Conservation (phyloP, 148 eudicot species). For the Dianthus caryophyllus region DNA sequence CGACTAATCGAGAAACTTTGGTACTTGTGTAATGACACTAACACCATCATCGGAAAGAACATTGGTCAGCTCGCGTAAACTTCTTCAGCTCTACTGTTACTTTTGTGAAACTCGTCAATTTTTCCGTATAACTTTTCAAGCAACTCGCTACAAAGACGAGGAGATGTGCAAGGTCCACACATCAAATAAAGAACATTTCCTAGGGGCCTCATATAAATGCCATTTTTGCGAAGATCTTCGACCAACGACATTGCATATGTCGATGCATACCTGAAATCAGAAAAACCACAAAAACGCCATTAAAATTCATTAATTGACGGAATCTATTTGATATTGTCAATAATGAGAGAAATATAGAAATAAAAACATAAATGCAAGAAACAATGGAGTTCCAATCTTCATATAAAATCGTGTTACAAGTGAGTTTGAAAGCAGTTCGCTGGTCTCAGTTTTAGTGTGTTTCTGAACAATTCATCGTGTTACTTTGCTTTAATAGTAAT, state of each 20-base stretch:
- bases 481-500: neutral
- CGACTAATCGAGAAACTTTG: neutral
- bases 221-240: conserved; percentile 66
- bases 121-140: conserved; percentile 46
- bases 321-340: neutral
- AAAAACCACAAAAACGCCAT: neutral
- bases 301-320: neutral
- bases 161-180: conserved; percentile 87
- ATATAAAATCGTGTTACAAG: too few species aligned
- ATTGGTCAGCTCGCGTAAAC: neutral
- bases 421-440: neutral
- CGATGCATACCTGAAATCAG: conserved; percentile 65
- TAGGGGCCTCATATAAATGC: conserved; percentile 74
- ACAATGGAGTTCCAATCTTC: too few species aligned
- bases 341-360: too few species aligned
- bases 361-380: too few species aligned
- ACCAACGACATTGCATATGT: conserved; percentile 55
- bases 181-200: conserved; percentile 92
- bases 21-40: neutral
- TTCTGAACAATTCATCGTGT: neutral
- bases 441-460: neutral
- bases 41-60: neutral
- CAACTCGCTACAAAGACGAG: conserved; percentile 43
- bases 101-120: conserved; percentile 63
- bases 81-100: neutral